Evolutionary conservation across 495 filamentous ascomycete genomes (phyloP).

Genomic region (Penicillium cinerascens): DNA sequence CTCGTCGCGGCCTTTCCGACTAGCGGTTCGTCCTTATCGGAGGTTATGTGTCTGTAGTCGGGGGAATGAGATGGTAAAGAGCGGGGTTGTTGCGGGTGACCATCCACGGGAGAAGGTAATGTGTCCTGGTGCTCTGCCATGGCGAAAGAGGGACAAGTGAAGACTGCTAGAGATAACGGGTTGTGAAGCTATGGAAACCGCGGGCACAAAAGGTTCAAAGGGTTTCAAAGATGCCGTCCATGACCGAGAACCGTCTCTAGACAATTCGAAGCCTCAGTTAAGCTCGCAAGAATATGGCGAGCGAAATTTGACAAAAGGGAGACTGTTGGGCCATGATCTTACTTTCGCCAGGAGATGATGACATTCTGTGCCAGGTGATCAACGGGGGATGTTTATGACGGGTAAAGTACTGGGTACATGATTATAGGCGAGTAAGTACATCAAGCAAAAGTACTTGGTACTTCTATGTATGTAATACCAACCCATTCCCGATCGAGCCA

Average conservation of each 20-base stretch:
- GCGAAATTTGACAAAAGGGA: neutral
- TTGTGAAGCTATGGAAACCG: conserved; percentile 11
- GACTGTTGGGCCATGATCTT: conserved; percentile 8
- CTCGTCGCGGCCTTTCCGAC: conserved; percentile 5
- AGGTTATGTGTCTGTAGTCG: neutral
- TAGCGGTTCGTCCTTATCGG: conserved; percentile 6
- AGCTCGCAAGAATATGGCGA: neutral
- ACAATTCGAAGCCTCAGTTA: neutral
- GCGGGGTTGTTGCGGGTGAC: neutral
- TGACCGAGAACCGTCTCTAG: conserved; percentile 9
- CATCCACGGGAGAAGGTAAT: conserved; percentile 1
- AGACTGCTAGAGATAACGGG: neutral
- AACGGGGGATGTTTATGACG: conserved; percentile 10
- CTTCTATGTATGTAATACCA: neutral
- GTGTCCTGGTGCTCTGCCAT: conserved; percentile 10
- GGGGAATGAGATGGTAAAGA: neutral
- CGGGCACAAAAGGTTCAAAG: neutral
- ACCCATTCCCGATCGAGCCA: conserved; percentile 4
- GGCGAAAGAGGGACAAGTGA: conserved; percentile 1
- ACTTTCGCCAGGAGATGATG: conserved; percentile 20
- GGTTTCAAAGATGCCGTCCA: conserved; percentile 15
- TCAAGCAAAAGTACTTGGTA: neutral
- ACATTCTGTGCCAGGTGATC: conserved; percentile 25
- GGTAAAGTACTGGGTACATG: conserved; percentile 12
- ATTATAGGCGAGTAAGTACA: neutral